Percentiles rank a stretch among this genome's conserved stretches.
These are phyloP conservation scores for Clarireedia homoeocarpa DNA, from an alignment of 2,329 filamentous ascomycete species.

Conservation along the genomic window DNA sequence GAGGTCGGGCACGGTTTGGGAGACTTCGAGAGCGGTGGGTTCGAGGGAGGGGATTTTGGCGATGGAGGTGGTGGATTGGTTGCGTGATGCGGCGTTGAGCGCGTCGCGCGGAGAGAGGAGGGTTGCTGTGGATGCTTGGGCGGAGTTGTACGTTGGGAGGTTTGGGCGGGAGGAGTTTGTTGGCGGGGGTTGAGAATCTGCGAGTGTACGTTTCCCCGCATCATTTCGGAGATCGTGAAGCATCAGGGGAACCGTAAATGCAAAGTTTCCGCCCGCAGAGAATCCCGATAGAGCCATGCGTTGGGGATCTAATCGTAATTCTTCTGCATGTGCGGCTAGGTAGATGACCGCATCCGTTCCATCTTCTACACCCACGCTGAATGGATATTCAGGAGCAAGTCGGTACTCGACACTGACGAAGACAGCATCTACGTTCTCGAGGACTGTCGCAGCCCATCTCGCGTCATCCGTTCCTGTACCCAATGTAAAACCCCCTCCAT, in stretches of 20 bases:
- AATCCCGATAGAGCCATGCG: conserved; percentile 55
- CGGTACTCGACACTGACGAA: conserved; percentile 61
- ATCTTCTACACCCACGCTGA: conserved; percentile 58
- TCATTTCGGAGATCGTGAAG: conserved; percentile 36
- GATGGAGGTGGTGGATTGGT: conserved; percentile 15
- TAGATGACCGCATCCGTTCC: conserved; percentile 57
- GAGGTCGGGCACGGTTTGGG: conserved; percentile 33
- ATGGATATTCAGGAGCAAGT: conserved; percentile 57
- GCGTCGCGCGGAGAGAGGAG: background rate
- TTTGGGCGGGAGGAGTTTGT: background rate
- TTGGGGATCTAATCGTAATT: conserved; percentile 49
- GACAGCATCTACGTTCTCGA: conserved; percentile 44
- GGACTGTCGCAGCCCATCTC: conserved; percentile 48
- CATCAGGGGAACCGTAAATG: conserved; percentile 33
- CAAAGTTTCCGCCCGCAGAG: conserved; percentile 40
- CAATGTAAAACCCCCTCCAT: conserved; percentile 60
- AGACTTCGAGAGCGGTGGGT: conserved; percentile 25
- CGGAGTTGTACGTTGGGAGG: background rate
- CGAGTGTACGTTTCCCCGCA: conserved; percentile 31
- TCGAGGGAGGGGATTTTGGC: conserved; percentile 26
- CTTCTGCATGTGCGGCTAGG: conserved; percentile 45
- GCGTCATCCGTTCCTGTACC: conserved; percentile 57
- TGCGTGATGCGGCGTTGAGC: background rate
- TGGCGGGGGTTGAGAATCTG: background rate
- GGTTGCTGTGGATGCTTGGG: background rate